A percentile compares a stretch with the other conserved stretches of the same genome.
These are phyloP conservation scores for Graphilbum fragrans DNA, from an alignment of 2,329 filamentous ascomycete species.

Conservation along the genomic window DNA sequence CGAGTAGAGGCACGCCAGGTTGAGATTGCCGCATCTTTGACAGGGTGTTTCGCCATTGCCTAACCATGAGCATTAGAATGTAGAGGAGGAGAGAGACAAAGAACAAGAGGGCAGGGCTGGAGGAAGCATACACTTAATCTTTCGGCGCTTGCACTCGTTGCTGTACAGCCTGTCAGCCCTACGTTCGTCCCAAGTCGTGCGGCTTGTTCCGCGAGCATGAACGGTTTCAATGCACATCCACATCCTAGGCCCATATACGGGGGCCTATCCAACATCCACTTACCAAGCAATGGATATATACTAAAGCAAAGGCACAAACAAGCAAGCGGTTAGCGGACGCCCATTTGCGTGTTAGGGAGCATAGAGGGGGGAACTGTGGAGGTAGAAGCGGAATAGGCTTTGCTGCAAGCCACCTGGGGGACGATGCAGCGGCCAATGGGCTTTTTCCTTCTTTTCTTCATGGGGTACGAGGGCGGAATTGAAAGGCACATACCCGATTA, in stretches of 20 bases:
- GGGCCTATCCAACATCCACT: constrained; percentile 13
- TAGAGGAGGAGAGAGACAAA: background rate
- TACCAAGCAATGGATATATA: constrained; percentile 53
- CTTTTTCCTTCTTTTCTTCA: no score
- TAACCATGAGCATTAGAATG: constrained; percentile 2
- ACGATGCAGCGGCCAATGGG: no score
- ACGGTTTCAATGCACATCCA: background rate
- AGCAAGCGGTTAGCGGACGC: no score
- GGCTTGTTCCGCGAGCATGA: background rate
- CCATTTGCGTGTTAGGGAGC: no score
- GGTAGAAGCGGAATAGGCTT: no score
- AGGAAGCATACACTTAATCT: constrained; percentile 23
- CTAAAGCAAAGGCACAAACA: constrained; percentile 15
- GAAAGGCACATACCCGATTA: constrained; percentile 35
- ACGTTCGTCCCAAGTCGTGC: background rate
- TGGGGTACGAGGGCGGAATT: no score
- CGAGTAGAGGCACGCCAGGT: constrained; percentile 25
- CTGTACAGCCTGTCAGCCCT: constrained; percentile 21
- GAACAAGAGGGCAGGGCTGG: constrained; percentile 9
- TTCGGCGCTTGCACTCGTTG: constrained; percentile 32
- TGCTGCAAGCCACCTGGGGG: no score
- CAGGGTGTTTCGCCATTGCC: constrained; percentile 55
- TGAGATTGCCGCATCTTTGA: constrained; percentile 56
- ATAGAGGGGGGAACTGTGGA: no score
- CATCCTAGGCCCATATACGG: background rate